phyloP scores from a whole-genome alignment of 495 filamentous ascomycete species.

The Aspergillus ostianus region DNA sequence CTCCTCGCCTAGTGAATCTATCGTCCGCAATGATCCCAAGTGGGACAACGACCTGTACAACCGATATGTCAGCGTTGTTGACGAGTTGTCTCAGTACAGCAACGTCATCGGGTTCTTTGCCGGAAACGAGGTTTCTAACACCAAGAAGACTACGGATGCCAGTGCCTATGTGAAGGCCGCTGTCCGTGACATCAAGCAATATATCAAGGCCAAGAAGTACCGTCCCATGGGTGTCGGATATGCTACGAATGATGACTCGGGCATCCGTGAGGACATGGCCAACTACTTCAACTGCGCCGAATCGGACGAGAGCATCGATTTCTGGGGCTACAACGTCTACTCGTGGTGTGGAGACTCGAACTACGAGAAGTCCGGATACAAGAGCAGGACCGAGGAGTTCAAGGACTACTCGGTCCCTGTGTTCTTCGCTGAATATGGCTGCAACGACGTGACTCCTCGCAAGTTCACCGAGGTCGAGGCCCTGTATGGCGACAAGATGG shows the following conservation, averaged over 20 bases:
- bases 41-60: constrained; percentile 75
- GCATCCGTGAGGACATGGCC: constrained; percentile 72
- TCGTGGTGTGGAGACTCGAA: constrained; percentile 85
- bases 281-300: constrained; percentile 89
- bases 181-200: constrained; percentile 86
- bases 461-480: constrained; percentile 77
- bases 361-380: constrained; percentile 70
- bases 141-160: constrained; percentile 72
- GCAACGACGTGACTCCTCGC: constrained; percentile 75
- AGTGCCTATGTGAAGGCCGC: constrained; percentile 94
- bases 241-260: constrained; percentile 82
- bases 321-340: constrained; percentile 98
- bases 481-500: constrained; percentile 79
- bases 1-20: constrained; percentile 75
- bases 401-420: constrained; percentile 78
- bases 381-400: constrained; percentile 76
- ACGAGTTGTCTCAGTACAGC: constrained; percentile 69
- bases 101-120: constrained; percentile 94
- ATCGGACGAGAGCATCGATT: constrained; percentile 68
- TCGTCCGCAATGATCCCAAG: constrained; percentile 70
- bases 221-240: constrained; percentile 84
- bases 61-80: constrained; percentile 77
- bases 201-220: constrained; percentile 76
- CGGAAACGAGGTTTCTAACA: constrained; percentile 91
- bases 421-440: constrained; percentile 98